Percentiles rank a stretch among this genome's conserved stretches.
Evolutionary conservation across 2,329 filamentous ascomycete species (phyloP).

Genomic region (Xylaria arbuscula): DNA sequence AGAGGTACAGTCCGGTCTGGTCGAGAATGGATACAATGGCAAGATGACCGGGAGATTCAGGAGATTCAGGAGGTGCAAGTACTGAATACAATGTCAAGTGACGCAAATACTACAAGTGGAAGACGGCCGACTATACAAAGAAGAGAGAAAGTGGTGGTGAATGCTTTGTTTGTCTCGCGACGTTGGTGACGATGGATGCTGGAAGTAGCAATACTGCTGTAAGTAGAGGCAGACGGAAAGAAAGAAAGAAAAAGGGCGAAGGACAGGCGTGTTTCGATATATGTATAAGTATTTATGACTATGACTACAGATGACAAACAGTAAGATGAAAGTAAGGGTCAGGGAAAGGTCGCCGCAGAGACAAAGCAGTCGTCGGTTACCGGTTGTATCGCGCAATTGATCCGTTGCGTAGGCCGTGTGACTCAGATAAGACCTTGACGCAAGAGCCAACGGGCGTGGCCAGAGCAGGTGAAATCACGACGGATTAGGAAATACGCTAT

Average conservation of each 20-base stretch:
- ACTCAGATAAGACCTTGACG: conserved; percentile 46
- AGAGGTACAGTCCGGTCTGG: conserved; percentile 12
- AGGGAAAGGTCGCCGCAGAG: conserved; percentile 21
- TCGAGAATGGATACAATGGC: conserved; percentile 7
- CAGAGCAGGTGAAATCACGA: conserved; percentile 31
- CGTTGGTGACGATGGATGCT: conserved; percentile 3
- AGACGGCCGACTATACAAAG: not conserved
- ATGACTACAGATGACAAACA: not conserved
- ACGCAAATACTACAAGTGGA: conserved; percentile 27
- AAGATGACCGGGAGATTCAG: conserved; percentile 15
- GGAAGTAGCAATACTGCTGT: not conserved
- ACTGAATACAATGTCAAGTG: conserved; percentile 43
- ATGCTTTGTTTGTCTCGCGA: conserved; percentile 26
- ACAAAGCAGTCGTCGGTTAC: conserved; percentile 34
- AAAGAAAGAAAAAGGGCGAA: not conserved
- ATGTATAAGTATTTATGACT: not conserved
- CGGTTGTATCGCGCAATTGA: conserved; percentile 23
- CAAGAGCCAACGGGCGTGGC: conserved; percentile 23
- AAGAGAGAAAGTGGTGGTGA: not conserved
- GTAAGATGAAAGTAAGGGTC: conserved; percentile 10
- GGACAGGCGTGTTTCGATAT: conserved; percentile 14
- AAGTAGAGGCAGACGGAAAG: not conserved
- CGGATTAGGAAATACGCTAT: conserved; percentile 30
- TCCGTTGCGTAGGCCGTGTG: conserved; percentile 43
- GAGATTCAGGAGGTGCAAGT: conserved; percentile 12